Conservation (phyloP, 805 yeast genomes). For the Kurtzmaniella fragi region DNA sequence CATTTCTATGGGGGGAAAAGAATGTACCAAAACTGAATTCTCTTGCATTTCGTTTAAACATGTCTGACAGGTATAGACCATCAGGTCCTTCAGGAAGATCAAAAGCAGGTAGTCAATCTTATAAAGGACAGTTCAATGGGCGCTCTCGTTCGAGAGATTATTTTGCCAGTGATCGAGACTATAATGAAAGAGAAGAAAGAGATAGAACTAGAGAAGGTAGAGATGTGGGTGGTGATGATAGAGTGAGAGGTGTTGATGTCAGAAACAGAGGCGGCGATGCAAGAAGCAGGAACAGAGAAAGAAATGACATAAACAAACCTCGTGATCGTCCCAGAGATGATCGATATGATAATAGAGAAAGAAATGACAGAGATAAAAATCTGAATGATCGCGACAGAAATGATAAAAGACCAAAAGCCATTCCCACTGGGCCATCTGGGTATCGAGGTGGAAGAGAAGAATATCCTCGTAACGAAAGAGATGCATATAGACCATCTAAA, state of each 20-base stretch:
- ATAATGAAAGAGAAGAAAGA: background rate
- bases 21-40: background rate
- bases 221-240: conserved; percentile 8
- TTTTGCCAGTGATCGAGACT: background rate
- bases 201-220: background rate
- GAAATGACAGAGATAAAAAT: background rate
- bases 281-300: conserved; percentile 9
- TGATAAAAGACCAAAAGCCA: conserved; percentile 4
- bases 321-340: background rate
- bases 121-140: too few relatives aligned
- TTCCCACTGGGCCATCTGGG: conserved; percentile 7
- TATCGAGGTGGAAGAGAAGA: conserved; percentile 4
- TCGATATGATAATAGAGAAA: too few relatives aligned
- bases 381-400: background rate
- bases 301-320: background rate
- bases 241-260: conserved; percentile 20
- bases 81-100: conserved; percentile 9
- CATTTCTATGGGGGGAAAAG: background rate
- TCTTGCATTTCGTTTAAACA: conserved; percentile 5
- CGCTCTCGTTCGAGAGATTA: background rate
- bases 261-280: conserved; percentile 17
- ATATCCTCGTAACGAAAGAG: background rate
- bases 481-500: background rate
- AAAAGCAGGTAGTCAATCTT: too few relatives aligned
- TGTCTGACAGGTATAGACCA: conserved; percentile 33